phyloP scores from a whole-genome alignment of 2,329 filamentous ascomycete species.

The Calycina marina region DNA sequence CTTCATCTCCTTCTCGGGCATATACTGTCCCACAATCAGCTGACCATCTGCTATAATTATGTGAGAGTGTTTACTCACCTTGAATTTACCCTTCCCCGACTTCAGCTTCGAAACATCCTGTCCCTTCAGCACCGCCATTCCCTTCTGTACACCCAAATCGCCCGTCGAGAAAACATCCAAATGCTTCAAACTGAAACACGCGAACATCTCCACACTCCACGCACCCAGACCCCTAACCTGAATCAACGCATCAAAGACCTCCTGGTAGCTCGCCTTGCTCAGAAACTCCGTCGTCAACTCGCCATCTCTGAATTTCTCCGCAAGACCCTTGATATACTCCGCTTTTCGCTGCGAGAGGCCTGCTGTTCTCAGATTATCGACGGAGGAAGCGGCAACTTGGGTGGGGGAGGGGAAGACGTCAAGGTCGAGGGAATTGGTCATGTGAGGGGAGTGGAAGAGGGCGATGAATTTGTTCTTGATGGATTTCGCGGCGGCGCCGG shows the following conservation, averaged over 20 bases:
- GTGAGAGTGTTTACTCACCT: too few species aligned
- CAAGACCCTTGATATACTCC: conserved; percentile 81
- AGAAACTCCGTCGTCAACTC: conserved; percentile 67
- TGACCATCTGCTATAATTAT: not conserved
- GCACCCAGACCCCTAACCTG: conserved; percentile 75
- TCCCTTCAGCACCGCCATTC: conserved; percentile 79
- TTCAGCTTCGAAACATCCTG: conserved; percentile 76
- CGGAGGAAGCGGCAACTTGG: conserved; percentile 47
- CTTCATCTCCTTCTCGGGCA: conserved; percentile 85
- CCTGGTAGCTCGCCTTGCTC: conserved; percentile 67
- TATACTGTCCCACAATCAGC: conserved; percentile 47
- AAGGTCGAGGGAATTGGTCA: conserved; percentile 19
- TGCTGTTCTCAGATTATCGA: conserved; percentile 62
- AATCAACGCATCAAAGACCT: conserved; percentile 67
- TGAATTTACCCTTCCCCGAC: conserved; percentile 73
- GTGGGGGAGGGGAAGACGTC: conserved; percentile 58
- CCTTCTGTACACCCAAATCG: conserved; percentile 83
- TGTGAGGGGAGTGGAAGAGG: conserved; percentile 49
- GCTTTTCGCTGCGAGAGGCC: conserved; percentile 90
- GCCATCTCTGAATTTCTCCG: conserved; percentile 62
- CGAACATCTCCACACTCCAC: conserved; percentile 98
- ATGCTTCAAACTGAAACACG: conserved; percentile 84
- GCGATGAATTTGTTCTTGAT: conserved; percentile 77
- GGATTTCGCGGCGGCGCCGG: conserved; percentile 74
- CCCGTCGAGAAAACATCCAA: conserved; percentile 89